Evolutionary conservation across 805 yeast genomes (phyloP).

Genomic region (Maudiozyma bulderi): DNA sequence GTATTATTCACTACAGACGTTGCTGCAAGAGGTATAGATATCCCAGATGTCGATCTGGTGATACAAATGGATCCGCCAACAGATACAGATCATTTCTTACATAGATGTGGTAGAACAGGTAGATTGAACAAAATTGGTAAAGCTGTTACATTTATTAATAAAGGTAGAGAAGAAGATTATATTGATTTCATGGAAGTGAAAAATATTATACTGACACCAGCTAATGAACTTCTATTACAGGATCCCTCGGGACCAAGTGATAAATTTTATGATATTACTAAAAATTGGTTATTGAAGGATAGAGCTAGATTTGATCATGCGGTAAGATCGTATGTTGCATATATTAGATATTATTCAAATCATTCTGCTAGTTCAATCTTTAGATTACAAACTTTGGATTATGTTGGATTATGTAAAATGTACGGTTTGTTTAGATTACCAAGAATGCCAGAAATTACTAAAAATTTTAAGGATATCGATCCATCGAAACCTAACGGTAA

Average conservation of each 20-base stretch:
- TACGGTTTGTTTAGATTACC: constrained; percentile 82
- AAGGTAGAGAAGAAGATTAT: constrained; percentile 73
- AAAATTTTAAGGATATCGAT: constrained; percentile 34
- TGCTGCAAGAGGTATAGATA: constrained; percentile 96
- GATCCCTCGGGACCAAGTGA: constrained; percentile 2
- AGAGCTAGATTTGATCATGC: constrained; percentile 77
- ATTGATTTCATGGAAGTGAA: constrained; percentile 72
- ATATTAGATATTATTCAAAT: constrained; percentile 72
- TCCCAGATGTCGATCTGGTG: constrained; percentile 89
- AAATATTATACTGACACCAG: constrained; percentile 42
- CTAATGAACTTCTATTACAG: neutral
- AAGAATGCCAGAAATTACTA: constrained; percentile 81
- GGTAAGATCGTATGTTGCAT: constrained; percentile 71
- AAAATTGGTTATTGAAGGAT: constrained; percentile 58
- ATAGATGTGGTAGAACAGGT: constrained; percentile 92
- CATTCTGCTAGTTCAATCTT: constrained; percentile 86
- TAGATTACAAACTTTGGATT: constrained; percentile 61
- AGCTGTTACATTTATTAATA: constrained; percentile 63
- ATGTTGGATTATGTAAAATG: constrained; percentile 58
- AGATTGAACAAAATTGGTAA: constrained; percentile 79
- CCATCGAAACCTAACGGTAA: constrained; percentile 37
- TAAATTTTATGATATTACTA: constrained; percentile 24
- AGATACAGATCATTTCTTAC: constrained; percentile 84
- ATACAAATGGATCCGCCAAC: constrained; percentile 93
- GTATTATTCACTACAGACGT: constrained; percentile 89